Percentiles rank a stretch among this genome's conserved stretches.
Conservation (phyloP, 768 basidiomycete species). For the Russula sp. region DNA sequence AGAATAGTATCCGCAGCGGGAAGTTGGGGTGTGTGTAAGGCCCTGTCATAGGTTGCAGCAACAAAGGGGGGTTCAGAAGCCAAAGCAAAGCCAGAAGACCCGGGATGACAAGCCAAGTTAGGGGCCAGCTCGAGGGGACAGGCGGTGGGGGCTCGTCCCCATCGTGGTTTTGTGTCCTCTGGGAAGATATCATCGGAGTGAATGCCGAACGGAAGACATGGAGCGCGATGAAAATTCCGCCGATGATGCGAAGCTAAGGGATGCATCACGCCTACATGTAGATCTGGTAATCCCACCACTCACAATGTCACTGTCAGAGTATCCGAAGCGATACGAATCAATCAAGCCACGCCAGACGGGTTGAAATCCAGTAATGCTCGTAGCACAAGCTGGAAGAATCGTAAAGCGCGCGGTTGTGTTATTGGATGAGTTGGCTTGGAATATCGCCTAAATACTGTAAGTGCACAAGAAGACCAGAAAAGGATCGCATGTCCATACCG, state of each 20-base stretch:
- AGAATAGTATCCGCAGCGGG: slow-evolving; percentile 59
- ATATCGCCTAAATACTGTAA: slow-evolving; percentile 12
- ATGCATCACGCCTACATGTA: background rate
- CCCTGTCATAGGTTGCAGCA: slow-evolving; percentile 44
- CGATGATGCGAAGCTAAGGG: slow-evolving; percentile 20
- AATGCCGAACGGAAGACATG: slow-evolving; percentile 12
- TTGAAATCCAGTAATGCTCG: slow-evolving; percentile 16
- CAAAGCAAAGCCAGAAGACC: slow-evolving; percentile 33
- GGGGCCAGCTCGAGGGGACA: slow-evolving; percentile 1
- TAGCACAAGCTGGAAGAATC: slow-evolving; percentile 19
- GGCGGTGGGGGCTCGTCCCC: background rate
- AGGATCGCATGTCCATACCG: slow-evolving; percentile 29
- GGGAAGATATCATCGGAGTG: background rate
- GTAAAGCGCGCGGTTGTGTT: slow-evolving; percentile 17
- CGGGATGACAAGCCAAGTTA: slow-evolving; percentile 28
- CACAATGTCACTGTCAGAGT: slow-evolving; percentile 21
- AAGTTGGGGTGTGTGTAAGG: slow-evolving; percentile 46
- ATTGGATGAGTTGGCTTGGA: background rate
- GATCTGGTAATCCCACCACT: slow-evolving; percentile 2
- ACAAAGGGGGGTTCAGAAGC: slow-evolving; percentile 38
- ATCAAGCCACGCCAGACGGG: slow-evolving; percentile 13
- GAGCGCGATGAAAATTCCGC: slow-evolving; percentile 12
- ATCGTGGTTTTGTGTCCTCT: background rate
- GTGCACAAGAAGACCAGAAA: background rate
- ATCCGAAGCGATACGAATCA: slow-evolving; percentile 5